A percentile compares a stretch with the other conserved stretches of the same genome.
These are phyloP conservation scores for Malania oleifera DNA, from an alignment of 164 flowering plant species.

Conservation along the genomic window DNA sequence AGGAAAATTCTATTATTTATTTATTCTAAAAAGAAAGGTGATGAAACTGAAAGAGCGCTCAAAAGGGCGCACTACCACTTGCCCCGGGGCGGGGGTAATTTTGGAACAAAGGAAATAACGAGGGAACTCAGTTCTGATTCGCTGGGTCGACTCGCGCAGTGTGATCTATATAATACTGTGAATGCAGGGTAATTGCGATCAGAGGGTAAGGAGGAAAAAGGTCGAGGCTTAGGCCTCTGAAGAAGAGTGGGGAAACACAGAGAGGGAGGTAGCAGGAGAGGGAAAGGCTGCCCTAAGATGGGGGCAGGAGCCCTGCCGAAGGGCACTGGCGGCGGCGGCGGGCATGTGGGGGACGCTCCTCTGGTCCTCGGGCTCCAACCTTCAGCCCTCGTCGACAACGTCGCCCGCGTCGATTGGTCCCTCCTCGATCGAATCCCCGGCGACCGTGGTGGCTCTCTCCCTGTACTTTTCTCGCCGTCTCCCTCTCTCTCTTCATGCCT, in stretches of 20 bases:
- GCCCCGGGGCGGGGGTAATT: too few species aligned
- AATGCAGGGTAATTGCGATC: too few species aligned
- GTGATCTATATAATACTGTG: too few species aligned
- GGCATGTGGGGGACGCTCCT: constrained; percentile 23
- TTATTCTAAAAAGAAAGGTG: too few species aligned
- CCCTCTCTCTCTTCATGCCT: not conserved
- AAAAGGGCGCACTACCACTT: too few species aligned
- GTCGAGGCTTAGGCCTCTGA: too few species aligned
- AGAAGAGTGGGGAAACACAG: not conserved
- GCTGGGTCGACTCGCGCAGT: too few species aligned
- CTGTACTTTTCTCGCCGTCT: constrained; percentile 28
- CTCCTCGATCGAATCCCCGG: constrained; percentile 76
- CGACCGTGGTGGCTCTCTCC: constrained; percentile 84
- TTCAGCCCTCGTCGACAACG: constrained; percentile 82
- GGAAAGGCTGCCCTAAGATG: too few species aligned
- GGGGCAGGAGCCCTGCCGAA: constrained; percentile 24
- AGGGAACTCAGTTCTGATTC: too few species aligned
- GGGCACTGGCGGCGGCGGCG: not conserved
- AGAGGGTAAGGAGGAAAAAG: not conserved
- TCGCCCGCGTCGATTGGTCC: constrained; percentile 77
- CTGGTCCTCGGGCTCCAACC: constrained; percentile 78
- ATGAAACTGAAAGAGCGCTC: too few species aligned
- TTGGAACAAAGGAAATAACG: too few species aligned
- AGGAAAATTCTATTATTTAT: too few species aligned
- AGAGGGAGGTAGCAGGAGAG: not conserved